A percentile compares a stretch with the other conserved stretches of the same genome.
phyloP scores from a whole-genome alignment of 202 grass and related monocot genomes.

The Eragrostis tef region DNA sequence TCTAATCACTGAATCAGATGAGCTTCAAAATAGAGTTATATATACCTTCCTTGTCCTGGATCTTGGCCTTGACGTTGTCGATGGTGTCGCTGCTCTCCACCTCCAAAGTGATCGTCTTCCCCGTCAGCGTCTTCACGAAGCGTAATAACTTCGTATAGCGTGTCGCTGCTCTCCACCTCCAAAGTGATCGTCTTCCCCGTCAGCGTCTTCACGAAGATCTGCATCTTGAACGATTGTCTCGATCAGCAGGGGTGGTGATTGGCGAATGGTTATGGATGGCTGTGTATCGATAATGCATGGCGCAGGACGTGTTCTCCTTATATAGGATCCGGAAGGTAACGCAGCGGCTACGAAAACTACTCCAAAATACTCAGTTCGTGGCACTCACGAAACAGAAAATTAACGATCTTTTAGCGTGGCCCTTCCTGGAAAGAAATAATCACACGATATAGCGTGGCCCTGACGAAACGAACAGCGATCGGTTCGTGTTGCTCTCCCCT shows the following conservation, averaged over 20 bases:
- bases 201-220: conserved; percentile 89
- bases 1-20: too few species aligned
- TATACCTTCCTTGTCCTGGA: conserved; percentile 65
- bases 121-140: conserved; percentile 83
- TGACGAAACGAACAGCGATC: neutral
- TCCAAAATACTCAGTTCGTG: neutral
- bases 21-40: too few species aligned
- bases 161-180: conserved; percentile 79
- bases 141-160: too few species aligned
- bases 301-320: neutral
- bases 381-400: neutral
- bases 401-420: too few species aligned
- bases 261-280: neutral
- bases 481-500: too few species aligned
- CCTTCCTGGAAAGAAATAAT: neutral
- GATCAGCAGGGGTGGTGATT: too few species aligned
- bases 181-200: conserved; percentile 88
- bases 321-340: neutral
- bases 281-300: neutral
- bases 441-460: neutral
- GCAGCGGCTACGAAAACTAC: neutral
- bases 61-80: conserved; percentile 80
- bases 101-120: conserved; percentile 87
- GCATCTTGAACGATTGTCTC: too few species aligned
- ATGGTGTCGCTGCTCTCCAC: conserved; percentile 86